These are phyloP conservation scores for Yamadazyma endophytica DNA, from an alignment of 805 yeast species.

Conservation along the genomic window DNA sequence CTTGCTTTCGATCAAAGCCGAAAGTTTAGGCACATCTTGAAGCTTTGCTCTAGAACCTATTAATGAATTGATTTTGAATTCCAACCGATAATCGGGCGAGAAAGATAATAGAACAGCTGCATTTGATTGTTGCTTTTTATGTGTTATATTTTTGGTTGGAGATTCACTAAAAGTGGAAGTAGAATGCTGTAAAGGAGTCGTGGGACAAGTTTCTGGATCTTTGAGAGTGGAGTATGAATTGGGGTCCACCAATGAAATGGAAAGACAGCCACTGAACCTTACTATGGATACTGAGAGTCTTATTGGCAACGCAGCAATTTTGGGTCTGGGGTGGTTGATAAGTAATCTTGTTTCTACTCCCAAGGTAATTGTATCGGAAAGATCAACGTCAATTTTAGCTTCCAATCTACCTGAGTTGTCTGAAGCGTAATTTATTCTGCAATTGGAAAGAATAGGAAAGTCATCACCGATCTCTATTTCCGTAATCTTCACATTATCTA, in stretches of 20 bases:
- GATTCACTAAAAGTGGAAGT: slow-evolving; percentile 5
- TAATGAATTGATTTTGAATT: slow-evolving; percentile 80
- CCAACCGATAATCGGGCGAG: slow-evolving; percentile 85
- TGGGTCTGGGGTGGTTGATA: slow-evolving; percentile 76
- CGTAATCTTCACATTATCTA: slow-evolving; percentile 73
- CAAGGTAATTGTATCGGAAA: slow-evolving; percentile 79
- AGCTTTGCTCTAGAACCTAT: slow-evolving; percentile 91
- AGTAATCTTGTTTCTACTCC: slow-evolving; percentile 80
- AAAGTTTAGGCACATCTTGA: slow-evolving; percentile 89
- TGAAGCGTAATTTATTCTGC: slow-evolving; percentile 66
- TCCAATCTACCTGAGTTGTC: slow-evolving; percentile 56
- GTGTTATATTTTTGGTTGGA: slow-evolving; percentile 3
- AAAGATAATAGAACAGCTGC: slow-evolving; percentile 86
- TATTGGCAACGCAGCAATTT: slow-evolving; percentile 85
- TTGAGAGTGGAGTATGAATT: no score
- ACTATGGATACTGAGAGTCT: slow-evolving; percentile 82
- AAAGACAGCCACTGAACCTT: slow-evolving; percentile 83
- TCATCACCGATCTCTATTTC: slow-evolving; percentile 94
- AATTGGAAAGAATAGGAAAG: slow-evolving; percentile 91
- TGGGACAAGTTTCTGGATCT: no score
- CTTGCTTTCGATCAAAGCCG: slow-evolving; percentile 76
- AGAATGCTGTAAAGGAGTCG: background rate
- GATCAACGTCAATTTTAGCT: slow-evolving; percentile 87
- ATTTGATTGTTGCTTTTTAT: slow-evolving; percentile 25
- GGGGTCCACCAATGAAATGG: slow-evolving; percentile 62